These are phyloP conservation scores for Euphrasia confusa DNA, from an alignment of 257 asterid genomes.

Conservation along the genomic window DNA sequence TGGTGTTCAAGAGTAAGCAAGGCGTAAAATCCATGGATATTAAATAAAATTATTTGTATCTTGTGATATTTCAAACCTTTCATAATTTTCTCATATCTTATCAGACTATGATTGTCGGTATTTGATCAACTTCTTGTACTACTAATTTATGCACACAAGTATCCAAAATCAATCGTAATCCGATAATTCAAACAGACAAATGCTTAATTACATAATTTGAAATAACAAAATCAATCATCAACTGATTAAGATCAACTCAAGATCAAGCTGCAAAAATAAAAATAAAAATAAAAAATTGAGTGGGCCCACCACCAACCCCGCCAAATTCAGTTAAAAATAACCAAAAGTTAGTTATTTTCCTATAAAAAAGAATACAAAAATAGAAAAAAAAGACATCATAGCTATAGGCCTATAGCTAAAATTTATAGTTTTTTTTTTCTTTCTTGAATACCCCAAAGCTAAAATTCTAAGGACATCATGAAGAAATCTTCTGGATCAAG, in stretches of 20 bases:
- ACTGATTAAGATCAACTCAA: too few species aligned
- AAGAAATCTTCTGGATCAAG: background rate
- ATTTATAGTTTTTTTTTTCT: too few species aligned
- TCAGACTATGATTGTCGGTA: too few species aligned
- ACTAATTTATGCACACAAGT: background rate
- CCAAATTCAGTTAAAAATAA: background rate
- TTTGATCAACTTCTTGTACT: too few species aligned
- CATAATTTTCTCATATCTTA: too few species aligned
- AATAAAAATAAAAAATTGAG: too few species aligned
- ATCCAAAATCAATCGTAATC: background rate
- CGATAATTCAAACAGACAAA: too few species aligned
- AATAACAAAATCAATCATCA: too few species aligned
- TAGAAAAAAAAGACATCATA: background rate
- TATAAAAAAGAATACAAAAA: background rate
- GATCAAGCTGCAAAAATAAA: too few species aligned
- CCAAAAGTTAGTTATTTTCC: background rate
- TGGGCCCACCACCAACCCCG: background rate
- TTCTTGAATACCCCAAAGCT: background rate
- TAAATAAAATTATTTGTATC: background rate
- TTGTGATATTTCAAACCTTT: background rate
- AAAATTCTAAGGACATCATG: background rate
- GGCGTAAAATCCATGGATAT: conserved; percentile 33
- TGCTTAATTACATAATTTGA: too few species aligned
- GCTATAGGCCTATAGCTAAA: too few species aligned
- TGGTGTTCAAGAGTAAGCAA: conserved; percentile 46